phyloP scores from a whole-genome alignment of 371 early-diverging fungal genomes.

The Apophysomyces variabilis region DNA sequence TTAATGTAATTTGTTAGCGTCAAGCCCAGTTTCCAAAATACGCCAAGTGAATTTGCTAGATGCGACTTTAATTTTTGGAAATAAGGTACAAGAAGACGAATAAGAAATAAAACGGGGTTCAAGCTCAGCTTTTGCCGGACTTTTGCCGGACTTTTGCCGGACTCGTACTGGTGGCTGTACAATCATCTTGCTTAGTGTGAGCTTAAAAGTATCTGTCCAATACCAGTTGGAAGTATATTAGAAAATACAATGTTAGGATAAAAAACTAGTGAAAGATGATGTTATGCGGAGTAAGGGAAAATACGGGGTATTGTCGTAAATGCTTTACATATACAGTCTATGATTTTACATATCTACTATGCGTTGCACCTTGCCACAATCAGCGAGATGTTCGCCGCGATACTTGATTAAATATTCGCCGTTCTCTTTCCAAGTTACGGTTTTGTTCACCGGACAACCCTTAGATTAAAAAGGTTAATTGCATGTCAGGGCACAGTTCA shows the following conservation, averaged over 20 bases:
- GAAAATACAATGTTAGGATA: not conserved
- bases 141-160: too few species aligned
- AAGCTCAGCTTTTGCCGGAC: too few species aligned
- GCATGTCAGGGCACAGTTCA: too few species aligned
- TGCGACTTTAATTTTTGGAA: too few species aligned
- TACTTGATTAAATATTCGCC: slow-evolving; percentile 60
- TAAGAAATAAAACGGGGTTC: too few species aligned
- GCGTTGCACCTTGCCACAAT: slow-evolving; percentile 44
- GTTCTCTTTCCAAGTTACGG: slow-evolving; percentile 57
- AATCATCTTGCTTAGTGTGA: not conserved
- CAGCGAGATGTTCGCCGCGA: slow-evolving; percentile 58
- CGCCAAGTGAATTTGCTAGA: too few species aligned
- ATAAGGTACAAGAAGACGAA: too few species aligned
- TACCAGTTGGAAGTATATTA: slow-evolving; percentile 6
- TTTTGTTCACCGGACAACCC: slow-evolving; percentile 59
- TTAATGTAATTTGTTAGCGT: too few species aligned
- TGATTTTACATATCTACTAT: slow-evolving; percentile 24
- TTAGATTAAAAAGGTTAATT: slow-evolving; percentile 14
- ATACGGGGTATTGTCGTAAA: not conserved
- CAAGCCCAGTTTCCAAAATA: too few species aligned
- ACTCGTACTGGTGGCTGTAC: too few species aligned
- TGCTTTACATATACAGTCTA: not conserved
- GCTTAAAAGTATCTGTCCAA: not conserved
- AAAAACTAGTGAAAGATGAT: not conserved
- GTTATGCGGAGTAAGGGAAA: slow-evolving; percentile 2